Evolutionary conservation across 495 filamentous ascomycete genomes (phyloP), one percentile per base, ranked within the genome.

Genomic region (Letharia columbiana): DNA sequence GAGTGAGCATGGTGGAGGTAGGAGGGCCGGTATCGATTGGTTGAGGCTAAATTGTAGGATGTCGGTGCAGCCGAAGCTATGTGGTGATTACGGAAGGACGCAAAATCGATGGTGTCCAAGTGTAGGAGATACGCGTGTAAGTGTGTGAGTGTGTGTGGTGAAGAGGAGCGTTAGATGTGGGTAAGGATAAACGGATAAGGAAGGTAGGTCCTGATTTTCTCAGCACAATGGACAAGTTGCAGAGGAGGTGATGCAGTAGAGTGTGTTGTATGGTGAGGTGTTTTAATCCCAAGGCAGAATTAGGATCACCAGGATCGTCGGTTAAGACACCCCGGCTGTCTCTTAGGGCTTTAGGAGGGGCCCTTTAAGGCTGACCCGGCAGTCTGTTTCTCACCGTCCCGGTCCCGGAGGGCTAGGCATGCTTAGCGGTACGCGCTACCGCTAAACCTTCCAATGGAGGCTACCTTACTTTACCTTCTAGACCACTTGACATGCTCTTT

Each of bases 21-120:
- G 9, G 15, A 3, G 28, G 15, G 8, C 20, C 15, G 31, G 15
- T 57, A 60, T 41, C 42, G 63, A 65, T 65, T 65, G 56, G 63
- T 60, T 41, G 33, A 37, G 10, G 17, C 31, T 47, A 11, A 18
- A 17, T 17, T 39, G 54, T 44, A 39, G 63, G 63, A 63, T 65
- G 23, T 59, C 63, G 63, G 63, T 58, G 56, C 17, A 12, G 10
- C 63, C 63, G 56, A 65, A 65, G 52, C 52, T 60, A 6, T 57
- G 44, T 35, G 33, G 3, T 47, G 33, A 65, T 60, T 33, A 65
- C 56, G 54, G 45, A 65, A 37, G 60, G n/a, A 60, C 20, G 28
- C 41, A 37, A 12, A 58, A 35, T 42, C 40, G 52, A 35, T 35
- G 13, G 31, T n/a, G n/a, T n/a, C n/a, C n/a, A 6, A 37, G 0